Base-by-base conservation (phyloP, 2,329 filamentous ascomycete genomes). In the Huntiella moniliformis region DNA sequence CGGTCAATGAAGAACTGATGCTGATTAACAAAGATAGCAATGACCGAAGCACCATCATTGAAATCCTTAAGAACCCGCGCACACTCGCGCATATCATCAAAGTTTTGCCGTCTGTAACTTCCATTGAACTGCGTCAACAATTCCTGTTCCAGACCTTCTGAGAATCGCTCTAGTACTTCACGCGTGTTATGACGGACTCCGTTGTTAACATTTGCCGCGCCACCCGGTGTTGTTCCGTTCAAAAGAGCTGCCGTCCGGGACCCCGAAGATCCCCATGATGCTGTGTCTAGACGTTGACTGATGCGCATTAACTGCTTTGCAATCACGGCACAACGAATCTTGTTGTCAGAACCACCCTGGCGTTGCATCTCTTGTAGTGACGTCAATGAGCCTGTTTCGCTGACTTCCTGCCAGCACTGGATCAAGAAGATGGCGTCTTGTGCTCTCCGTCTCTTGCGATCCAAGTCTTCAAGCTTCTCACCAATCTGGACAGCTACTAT, bases 1-100 rank as follows among this genome's bases (percentile, higher is more conserved):
- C 87, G 73, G 58, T 96, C 91, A 57, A 98, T 95, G 64, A 98
- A 98, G 70, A 98, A 98, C 57, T 94, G 86, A 63, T 98, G 92
- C 60, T 98, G 91, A 58, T 98, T 98, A 57, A 98, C 88, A 60
- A 96, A 98, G 8, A 88, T 71, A 11, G 84, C 88, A 61, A 95
- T 93, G 50, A 96, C 91, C 58, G 87, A 96, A 48, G 85, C 78
- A 44, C 91, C 91, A 44, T 91, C 86, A 60, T 88, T 94, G 68
- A 98, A 98, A 62, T 96, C 91, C 58, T 91, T 74, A 51, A 98
- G 67, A 37, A 95, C 91, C 56, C 83, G 83, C 46, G 92, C 84
- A 59, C 91, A 98, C 59, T 96, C 91, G 64, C 84, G 80, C 92
- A 98, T 98, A 56, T 92, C 87, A 53, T 95, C 85, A 57, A 93